Conservation (phyloP, 208 protist species). For the Leishmania aethiopica region DNA sequence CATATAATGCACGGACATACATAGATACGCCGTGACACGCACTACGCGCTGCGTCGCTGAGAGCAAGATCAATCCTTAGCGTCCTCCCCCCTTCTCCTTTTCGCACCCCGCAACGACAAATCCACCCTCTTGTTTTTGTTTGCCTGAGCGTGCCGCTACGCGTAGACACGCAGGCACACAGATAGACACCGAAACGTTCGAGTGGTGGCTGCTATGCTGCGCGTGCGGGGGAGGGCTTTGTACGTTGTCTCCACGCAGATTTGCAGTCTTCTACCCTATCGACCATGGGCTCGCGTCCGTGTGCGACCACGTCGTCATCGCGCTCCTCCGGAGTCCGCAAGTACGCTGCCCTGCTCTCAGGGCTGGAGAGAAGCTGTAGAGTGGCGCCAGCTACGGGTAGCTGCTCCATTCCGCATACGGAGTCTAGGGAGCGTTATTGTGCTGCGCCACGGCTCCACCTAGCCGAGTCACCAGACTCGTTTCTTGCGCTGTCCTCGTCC, state of each 20-base stretch:
- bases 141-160: not conserved
- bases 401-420: not conserved
- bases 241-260: too few relatives aligned
- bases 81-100: not conserved
- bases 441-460: not conserved
- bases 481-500: conserved; percentile 5
- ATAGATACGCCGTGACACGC: not conserved
- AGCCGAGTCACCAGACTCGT: not conserved
- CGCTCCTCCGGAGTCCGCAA: not conserved
- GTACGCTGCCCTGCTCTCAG: conserved; percentile 12
- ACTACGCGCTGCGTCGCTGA: not conserved
- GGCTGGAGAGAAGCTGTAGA: conserved; percentile 13
- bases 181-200: not conserved
- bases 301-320: not conserved
- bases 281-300: not conserved
- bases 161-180: not conserved
- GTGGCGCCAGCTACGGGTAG: not conserved
- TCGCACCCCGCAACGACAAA: not conserved
- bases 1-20: not conserved
- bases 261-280: not conserved
- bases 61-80: not conserved
- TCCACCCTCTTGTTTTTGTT: not conserved
- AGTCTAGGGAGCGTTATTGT: not conserved
- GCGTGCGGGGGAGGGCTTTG: not conserved
- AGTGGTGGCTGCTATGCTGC: not conserved